Evolutionary conservation across 495 filamentous ascomycete species (phyloP).

Genomic region (Penicillium flavigenum): DNA sequence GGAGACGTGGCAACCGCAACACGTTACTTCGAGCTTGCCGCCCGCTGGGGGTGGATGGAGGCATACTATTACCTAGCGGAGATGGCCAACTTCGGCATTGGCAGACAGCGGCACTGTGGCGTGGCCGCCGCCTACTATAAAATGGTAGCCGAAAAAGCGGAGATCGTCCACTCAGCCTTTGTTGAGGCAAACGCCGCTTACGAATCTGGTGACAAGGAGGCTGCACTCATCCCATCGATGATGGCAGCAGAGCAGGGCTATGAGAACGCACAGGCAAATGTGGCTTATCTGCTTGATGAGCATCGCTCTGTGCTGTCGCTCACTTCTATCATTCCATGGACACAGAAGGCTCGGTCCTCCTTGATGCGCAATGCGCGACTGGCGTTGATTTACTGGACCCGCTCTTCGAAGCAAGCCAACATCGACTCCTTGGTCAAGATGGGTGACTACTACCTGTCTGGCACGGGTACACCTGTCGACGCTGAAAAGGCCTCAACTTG

Average conservation of each 20-base stretch:
- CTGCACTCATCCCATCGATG: constrained; percentile 80
- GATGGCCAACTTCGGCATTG: constrained; percentile 77
- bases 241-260: constrained; percentile 97
- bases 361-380: constrained; percentile 70
- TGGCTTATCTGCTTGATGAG: constrained; percentile 86
- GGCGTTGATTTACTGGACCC: constrained; percentile 93
- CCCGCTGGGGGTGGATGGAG: constrained; percentile 83
- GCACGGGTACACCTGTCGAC: constrained; percentile 68
- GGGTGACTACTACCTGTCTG: constrained; percentile 92
- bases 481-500: constrained; percentile 88
- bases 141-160: constrained; percentile 86
- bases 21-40: constrained; percentile 90
- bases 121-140: constrained; percentile 91
- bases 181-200: constrained; percentile 82
- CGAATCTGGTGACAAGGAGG: constrained; percentile 79
- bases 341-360: constrained; percentile 37
- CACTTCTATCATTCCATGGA: constrained; percentile 43
- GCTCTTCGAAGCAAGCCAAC: constrained; percentile 89
- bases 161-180: constrained; percentile 80
- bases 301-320: constrained; percentile 64
- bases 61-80: constrained; percentile 95
- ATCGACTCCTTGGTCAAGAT: constrained; percentile 95
- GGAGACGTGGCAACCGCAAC: constrained; percentile 73
- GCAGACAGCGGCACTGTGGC: constrained; percentile 74
- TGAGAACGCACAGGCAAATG: constrained; percentile 89